Evolutionary conservation across 2,329 filamentous ascomycete genomes (phyloP), one percentile per base, ranked within the genome.

Genomic region (Alternaria dauci): DNA sequence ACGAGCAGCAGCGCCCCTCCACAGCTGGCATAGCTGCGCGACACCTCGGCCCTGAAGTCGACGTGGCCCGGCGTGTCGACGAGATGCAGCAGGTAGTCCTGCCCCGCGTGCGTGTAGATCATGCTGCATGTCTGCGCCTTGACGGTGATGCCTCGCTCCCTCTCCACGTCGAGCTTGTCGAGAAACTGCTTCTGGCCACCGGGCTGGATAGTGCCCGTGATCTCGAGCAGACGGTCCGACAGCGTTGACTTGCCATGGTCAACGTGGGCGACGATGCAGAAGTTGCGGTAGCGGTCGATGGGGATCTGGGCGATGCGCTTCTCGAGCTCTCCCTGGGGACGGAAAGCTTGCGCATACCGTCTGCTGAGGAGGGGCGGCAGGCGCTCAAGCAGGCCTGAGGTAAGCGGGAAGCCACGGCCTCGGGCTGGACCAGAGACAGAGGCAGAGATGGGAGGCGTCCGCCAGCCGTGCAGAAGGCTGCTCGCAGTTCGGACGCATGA

Each of bases 51-150:
- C 57, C 95, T 88, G 79, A 99, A 99, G 81, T 99, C 95, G 59
- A 99, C 95, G 81, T 99, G 95, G 28, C 95, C 95, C 0, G 95
- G 95, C 0, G 95, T 99, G 78, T 99, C 95, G 58, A 99, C 94
- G 28, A 99, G 85, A 79, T 99, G 95, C 30, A 99, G 84, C 58
- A 99, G 85, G 77, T 98, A 98, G 78, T 99, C 95, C 32, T 91
- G 83, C 16, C 91, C 94, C 18, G 90, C 83, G 81, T 97, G 84
- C 28, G 91, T 93, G 83, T 97, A 97, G 53, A 99, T 87, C 95
- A 99, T 99, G 57, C 91, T 95, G 80, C 95, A 98, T 58, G 95
- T 98, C 83, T 99, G 95, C 56, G 95, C 95, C 83, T 99, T 99
- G 78, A 99, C 95, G 0, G 95, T 99, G 77, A 99, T 99, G 63